Base-by-base conservation (phyloP, 2,329 filamentous ascomycete genomes). In the Graphilbum ipis-grandicollis region DNA sequence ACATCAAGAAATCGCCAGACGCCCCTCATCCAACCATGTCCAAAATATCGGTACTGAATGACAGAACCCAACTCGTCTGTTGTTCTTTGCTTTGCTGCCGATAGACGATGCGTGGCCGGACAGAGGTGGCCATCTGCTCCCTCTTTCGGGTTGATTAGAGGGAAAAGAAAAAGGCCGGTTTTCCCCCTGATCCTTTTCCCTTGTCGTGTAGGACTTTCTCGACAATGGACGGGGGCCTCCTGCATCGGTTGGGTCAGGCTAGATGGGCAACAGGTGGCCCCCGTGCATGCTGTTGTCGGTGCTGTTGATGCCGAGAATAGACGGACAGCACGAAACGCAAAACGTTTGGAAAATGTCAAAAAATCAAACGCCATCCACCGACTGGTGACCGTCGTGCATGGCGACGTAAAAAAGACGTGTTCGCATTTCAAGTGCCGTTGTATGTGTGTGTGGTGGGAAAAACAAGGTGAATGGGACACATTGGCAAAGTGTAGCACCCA, bases 1-100 rank as follows among this genome's bases (percentile, higher is more conserved):
- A 41, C 35, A 43, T 33, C 32, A 40, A 40, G 39, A 40, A 39
- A 38, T 31, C 26, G 26, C 26, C 26, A 28, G 26, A 28, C 26
- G 9, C 26, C 26, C 26, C 26, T 13, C 14, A 7, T 13, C 39
- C 38, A 39, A 37, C 37, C 32, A 15, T 19, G 22, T 34, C 39
- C 37, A 34, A 38, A 15, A 29, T 34, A 22, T 29, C 25, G 31
- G 22, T 28, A 18, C 26, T 18, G 15, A n/a, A 19, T 28, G 9
- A 23, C 26, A 13, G 26, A 28, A 13, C 8, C 23, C 23, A 7
- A 7, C 12, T 25, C 8, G 7, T 12, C 12, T 7, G 7, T 28
- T 28, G 12, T 12, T 8, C 26, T 28, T 28, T 17, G 19, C 19
- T 31, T 18, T 19, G 31, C 4, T 19, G 17, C 17, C 26, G 26